Evolutionary conservation across 1,284 basidiomycete genomes (phyloP).

Genomic region (Porphyrellus sp.): DNA sequence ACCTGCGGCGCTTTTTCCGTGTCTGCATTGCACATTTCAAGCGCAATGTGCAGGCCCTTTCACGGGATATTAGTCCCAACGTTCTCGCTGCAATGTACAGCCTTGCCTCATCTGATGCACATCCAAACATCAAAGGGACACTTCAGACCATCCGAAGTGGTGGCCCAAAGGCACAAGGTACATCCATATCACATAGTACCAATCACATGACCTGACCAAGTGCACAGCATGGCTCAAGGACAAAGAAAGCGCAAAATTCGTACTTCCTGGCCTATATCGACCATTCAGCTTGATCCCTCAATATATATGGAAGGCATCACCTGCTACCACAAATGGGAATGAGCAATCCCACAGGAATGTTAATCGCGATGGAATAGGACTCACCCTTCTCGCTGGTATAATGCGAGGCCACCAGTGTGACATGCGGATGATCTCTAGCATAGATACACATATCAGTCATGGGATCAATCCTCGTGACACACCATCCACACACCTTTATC

Average conservation of each 20-base stretch:
- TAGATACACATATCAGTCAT: not conserved
- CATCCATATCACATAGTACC: not conserved
- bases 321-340: conserved; percentile 5
- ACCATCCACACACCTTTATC: not conserved
- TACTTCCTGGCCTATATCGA: conserved; percentile 2
- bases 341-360: conserved; percentile 1
- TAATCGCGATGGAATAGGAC: not conserved
- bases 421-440: not conserved
- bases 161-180: not conserved
- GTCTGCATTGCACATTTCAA: conserved; percentile 4
- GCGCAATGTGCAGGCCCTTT: not conserved
- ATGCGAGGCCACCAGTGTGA: conserved; percentile 3
- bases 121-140: not conserved
- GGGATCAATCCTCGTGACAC: not conserved
- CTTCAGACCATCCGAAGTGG: not conserved
- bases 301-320: conserved; percentile 7
- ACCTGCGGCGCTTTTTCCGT: not conserved
- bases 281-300: conserved; percentile 2
- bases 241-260: conserved; percentile 4
- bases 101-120: not conserved
- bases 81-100: conserved; percentile 2
- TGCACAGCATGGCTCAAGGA: conserved; percentile 5
- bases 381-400: conserved; percentile 2
- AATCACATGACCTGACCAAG: not conserved
- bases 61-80: not conserved